phyloP scores from a whole-genome alignment of 371 early-diverging fungal genomes.

The Mucor irregularis region DNA sequence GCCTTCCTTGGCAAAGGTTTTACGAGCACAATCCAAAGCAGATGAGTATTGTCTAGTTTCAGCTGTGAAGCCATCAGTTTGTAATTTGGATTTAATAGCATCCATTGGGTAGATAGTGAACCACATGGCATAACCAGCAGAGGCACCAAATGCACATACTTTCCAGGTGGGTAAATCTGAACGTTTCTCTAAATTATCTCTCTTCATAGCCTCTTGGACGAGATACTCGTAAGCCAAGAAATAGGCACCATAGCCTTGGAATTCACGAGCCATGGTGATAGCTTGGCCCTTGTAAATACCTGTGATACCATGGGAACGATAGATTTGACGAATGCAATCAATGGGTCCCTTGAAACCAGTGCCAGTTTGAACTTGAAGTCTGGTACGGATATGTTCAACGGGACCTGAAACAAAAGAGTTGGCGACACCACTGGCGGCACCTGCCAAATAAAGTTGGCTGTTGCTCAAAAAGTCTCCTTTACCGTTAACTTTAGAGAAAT shows the following conservation, averaged over 20 bases:
- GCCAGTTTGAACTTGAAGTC: conserved; percentile 74
- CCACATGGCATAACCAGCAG: conserved; percentile 85
- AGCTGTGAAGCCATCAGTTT: conserved; percentile 71
- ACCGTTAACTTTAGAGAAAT: conserved; percentile 55
- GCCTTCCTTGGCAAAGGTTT: conserved; percentile 70
- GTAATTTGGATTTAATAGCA: conserved; percentile 77
- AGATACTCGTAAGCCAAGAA: conserved; percentile 80
- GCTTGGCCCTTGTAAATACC: conserved; percentile 86
- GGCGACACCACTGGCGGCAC: conserved; percentile 79
- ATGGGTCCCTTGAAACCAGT: conserved; percentile 64
- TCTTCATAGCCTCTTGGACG: conserved; percentile 68
- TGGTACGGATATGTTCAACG: conserved; percentile 82
- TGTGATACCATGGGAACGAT: conserved; percentile 64
- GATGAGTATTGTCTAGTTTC: conserved; percentile 61
- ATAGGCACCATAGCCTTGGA: conserved; percentile 81
- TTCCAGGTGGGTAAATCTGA: conserved; percentile 65
- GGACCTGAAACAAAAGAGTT: conserved; percentile 85
- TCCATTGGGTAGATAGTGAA: conserved; percentile 76
- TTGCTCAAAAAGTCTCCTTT: conserved; percentile 45
- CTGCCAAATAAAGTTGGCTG: conserved; percentile 74
- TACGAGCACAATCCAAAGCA: conserved; percentile 66
- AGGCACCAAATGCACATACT: conserved; percentile 71
- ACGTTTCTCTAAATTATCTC: conserved; percentile 40
- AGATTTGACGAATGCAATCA: conserved; percentile 76
- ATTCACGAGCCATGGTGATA: conserved; percentile 78